A percentile compares a stretch with the other conserved stretches of the same genome.
These are phyloP conservation scores for Sorghum bicolor DNA, from an alignment of 176 grass and related monocot genomes.

Conservation along the genomic window Sorghum_bicolor_NCBIv3 NC_012878.2:57191501-57192000, in stretches of 20 bases:
- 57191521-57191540: neutral
- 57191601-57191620: neutral
- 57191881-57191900: constrained; percentile 76
- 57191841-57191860: constrained; percentile 15
- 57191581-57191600: neutral
- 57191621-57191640: neutral
- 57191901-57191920: constrained; percentile 58
- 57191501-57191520: neutral
- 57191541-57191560: neutral
- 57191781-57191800: constrained; percentile 84
- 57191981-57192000: neutral
- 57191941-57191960: constrained; percentile 60
- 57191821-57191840: neutral
- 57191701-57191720: constrained; percentile 91
- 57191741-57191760: constrained; percentile 63
- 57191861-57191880: constrained; percentile 41
- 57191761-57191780: constrained; percentile 94
- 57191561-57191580: neutral
- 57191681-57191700: constrained; percentile 68
- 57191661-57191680: constrained; percentile 12
- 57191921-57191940: constrained; percentile 97
- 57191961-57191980: neutral
- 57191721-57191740: constrained; percentile 70
- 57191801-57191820: constrained; percentile 52
- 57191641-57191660: neutral